phyloP scores from a whole-genome alignment of 192 early-diverging fungal genomes.

The Rhizophagus sp. region DNA sequence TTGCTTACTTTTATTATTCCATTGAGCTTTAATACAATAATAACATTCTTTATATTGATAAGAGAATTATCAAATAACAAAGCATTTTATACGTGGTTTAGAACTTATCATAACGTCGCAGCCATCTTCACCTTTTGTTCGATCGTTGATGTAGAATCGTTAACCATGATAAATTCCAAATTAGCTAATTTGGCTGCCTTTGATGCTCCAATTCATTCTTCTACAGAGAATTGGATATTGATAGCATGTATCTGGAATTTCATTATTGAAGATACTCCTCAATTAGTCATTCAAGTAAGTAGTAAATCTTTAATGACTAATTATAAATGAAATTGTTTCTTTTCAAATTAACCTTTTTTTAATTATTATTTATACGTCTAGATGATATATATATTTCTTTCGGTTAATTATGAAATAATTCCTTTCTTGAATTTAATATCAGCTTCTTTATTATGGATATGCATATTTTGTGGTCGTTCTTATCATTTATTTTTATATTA shows the following conservation, averaged over 20 bases:
- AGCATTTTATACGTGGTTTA: background rate
- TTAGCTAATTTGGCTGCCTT: background rate
- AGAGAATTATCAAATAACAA: background rate
- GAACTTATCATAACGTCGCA: background rate
- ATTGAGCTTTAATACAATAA: background rate
- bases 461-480: too few species aligned
- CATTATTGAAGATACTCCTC: slow-evolving; percentile 7
- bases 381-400: too few species aligned
- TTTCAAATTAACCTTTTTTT: too few species aligned
- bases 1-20: background rate
- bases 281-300: slow-evolving; percentile 2
- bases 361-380: too few species aligned
- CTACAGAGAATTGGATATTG: background rate
- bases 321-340: too few species aligned
- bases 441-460: too few species aligned
- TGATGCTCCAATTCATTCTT: background rate
- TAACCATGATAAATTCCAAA: slow-evolving; percentile 1
- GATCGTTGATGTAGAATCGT: background rate
- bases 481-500: too few species aligned
- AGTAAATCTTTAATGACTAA: background rate
- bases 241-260: background rate
- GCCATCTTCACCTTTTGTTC: background rate
- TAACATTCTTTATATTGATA: background rate
- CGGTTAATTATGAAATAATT: too few species aligned
- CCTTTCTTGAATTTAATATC: too few species aligned